Evolutionary conservation across 176 grass and related monocot genomes (phyloP).

Genomic region (Pontederia paniculata): DNA sequence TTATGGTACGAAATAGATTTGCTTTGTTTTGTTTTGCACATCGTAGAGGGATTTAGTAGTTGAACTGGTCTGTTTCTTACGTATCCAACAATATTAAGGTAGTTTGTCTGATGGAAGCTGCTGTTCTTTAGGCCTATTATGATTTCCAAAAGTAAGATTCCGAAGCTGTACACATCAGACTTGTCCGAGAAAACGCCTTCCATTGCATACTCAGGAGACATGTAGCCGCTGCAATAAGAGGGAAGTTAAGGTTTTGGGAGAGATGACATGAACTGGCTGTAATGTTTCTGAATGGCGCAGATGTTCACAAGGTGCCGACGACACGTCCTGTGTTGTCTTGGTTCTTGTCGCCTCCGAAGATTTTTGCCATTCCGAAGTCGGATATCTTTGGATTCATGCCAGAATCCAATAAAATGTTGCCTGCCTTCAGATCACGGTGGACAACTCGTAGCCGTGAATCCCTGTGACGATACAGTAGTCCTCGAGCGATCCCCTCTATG

Average conservation of each 20-base stretch:
- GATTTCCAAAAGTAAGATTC: slow-evolving; percentile 46
- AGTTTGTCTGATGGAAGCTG: slow-evolving; percentile 20
- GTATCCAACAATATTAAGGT: slow-evolving; percentile 36
- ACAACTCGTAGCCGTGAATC: slow-evolving; percentile 48
- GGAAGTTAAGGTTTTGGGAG: no score
- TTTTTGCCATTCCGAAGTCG: slow-evolving; percentile 50
- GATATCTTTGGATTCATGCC: slow-evolving; percentile 69
- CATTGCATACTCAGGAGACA: slow-evolving; percentile 54
- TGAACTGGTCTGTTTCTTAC: slow-evolving; percentile 23
- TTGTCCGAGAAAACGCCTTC: slow-evolving; percentile 36
- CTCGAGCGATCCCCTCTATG: slow-evolving; percentile 51
- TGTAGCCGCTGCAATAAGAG: slow-evolving; percentile 36
- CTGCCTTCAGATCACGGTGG: slow-evolving; percentile 50
- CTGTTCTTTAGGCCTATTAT: slow-evolving; percentile 39
- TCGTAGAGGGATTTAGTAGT: no score
- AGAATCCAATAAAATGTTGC: slow-evolving; percentile 47
- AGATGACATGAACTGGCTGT: no score
- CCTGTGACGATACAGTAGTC: slow-evolving; percentile 60
- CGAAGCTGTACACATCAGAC: slow-evolving; percentile 55
- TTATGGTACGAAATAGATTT: background rate
- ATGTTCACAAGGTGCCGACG: slow-evolving; percentile 54
- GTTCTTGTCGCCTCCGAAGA: slow-evolving; percentile 41
- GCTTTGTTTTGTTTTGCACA: no score
- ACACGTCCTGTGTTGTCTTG: slow-evolving; percentile 39
- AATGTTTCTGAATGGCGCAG: background rate